Conservation (phyloP, 768 basidiomycete genomes). For the Rhodosporidiobolus odoratus region DNA sequence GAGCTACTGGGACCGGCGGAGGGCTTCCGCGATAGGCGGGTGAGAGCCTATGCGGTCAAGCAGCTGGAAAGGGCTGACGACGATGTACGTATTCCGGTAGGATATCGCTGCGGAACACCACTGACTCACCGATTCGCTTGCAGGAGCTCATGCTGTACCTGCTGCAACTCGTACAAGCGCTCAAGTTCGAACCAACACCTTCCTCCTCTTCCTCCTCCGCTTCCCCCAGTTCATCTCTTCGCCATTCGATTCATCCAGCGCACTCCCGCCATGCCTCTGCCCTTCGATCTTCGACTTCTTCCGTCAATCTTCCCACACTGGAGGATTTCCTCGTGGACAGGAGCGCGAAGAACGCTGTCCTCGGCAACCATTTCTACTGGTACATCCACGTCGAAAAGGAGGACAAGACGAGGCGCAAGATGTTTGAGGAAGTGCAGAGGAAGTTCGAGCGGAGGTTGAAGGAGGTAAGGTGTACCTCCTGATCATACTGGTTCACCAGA, state of each 20-base stretch:
- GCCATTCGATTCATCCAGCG: background rate
- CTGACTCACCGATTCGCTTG: background rate
- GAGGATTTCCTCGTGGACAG: slow-evolving; percentile 85
- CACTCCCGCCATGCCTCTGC: slow-evolving; percentile 22
- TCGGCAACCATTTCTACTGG: slow-evolving; percentile 93
- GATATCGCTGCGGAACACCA: background rate
- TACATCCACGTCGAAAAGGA: slow-evolving; percentile 92
- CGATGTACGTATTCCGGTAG: slow-evolving; percentile 57
- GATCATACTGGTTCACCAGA: background rate
- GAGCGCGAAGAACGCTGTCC: slow-evolving; percentile 70
- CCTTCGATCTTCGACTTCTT: slow-evolving; percentile 47
- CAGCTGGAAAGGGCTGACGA: slow-evolving; percentile 88
- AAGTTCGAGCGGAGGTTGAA: slow-evolving; percentile 82
- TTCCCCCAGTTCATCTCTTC: slow-evolving; percentile 51
- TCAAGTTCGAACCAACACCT: slow-evolving; percentile 72
- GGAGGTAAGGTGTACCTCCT: slow-evolving; percentile 55
- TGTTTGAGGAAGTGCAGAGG: slow-evolving; percentile 86
- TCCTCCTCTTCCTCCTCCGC: slow-evolving; percentile 28
- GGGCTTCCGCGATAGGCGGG: slow-evolving; percentile 64
- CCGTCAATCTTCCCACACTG: slow-evolving; percentile 69
- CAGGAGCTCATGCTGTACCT: slow-evolving; percentile 90
- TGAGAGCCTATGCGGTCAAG: slow-evolving; percentile 86
- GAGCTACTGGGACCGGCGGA: slow-evolving; percentile 86
- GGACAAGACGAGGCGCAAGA: slow-evolving; percentile 77
- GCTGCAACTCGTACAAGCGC: slow-evolving; percentile 91